Evolutionary conservation across 768 basidiomycete species (phyloP).

Genomic region (Termitomyces sp.): DNA sequence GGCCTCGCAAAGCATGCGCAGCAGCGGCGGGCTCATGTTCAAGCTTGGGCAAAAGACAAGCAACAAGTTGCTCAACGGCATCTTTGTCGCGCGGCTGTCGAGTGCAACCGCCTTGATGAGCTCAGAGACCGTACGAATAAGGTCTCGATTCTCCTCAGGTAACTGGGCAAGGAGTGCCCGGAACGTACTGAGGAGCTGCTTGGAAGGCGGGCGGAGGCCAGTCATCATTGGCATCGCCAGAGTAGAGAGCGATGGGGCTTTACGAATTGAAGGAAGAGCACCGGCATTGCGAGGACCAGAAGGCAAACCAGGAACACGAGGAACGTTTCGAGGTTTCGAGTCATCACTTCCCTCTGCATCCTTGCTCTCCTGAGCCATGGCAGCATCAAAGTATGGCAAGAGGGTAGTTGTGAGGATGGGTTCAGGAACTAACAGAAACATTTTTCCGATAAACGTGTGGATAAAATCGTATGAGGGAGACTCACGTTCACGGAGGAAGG

Average conservation of each 20-base stretch:
- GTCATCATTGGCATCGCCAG: constrained; percentile 69
- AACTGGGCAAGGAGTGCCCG: constrained; percentile 62
- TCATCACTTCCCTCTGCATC: constrained; percentile 14
- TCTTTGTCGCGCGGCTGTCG: constrained; percentile 73
- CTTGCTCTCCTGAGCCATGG: constrained; percentile 54
- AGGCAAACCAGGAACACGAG: constrained; percentile 16
- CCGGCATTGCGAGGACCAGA: constrained; percentile 24
- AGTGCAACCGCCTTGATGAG: constrained; percentile 74
- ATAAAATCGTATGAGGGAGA: constrained; percentile 12
- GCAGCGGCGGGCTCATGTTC: constrained; percentile 69
- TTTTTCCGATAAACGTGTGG: not conserved
- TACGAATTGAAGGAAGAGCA: constrained; percentile 45
- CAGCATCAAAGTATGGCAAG: constrained; percentile 74
- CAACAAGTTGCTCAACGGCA: constrained; percentile 88
- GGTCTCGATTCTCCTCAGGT: constrained; percentile 77
- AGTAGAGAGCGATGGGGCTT: constrained; percentile 78
- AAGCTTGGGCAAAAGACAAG: constrained; percentile 87
- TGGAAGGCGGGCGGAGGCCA: constrained; percentile 59
- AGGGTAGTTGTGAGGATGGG: constrained; percentile 76
- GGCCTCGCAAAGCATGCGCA: constrained; percentile 72
- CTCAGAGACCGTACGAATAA: constrained; percentile 79
- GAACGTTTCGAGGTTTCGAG: constrained; percentile 8
- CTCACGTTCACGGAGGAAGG: constrained; percentile 89
- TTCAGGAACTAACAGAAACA: constrained; percentile 64
- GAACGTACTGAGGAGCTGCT: constrained; percentile 53